Conservation (phyloP, 306 rosid species). For the Glycyrrhiza uralensis region DNA sequence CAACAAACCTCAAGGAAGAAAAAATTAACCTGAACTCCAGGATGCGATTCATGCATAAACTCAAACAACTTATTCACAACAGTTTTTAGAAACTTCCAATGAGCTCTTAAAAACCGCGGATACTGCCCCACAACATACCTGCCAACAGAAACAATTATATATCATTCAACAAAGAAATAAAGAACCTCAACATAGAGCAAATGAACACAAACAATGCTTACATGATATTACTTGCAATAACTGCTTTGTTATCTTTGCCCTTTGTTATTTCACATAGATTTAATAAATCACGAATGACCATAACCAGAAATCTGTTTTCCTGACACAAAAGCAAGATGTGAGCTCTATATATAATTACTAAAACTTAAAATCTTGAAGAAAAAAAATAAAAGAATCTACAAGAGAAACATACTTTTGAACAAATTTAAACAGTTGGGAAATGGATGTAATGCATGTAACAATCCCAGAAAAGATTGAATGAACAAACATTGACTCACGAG, state of each 20-base stretch:
- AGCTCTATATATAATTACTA: neutral
- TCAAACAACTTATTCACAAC: conserved; percentile 94
- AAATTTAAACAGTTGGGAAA: neutral
- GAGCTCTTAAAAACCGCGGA: conserved; percentile 94
- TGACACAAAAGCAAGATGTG: conserved; percentile 39
- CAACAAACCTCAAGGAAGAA: neutral
- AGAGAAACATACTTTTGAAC: conserved; percentile 4
- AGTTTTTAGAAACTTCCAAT: conserved; percentile 94
- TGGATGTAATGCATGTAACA: neutral
- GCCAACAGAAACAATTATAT: conserved; percentile 27
- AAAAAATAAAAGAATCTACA: neutral
- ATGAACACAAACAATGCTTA: conserved; percentile 35
- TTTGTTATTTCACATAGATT: conserved; percentile 94
- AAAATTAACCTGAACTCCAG: conserved; percentile 87
- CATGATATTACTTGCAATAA: conserved; percentile 97
- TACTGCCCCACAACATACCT: conserved; percentile 99
- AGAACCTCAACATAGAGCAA: neutral
- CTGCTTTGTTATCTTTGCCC: conserved; percentile 98
- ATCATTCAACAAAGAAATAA: neutral
- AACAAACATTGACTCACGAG: neutral
- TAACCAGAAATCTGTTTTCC: conserved; percentile 97
- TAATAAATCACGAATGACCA: conserved; percentile 93
- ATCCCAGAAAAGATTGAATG: neutral
- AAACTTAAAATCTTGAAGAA: neutral
- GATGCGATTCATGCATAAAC: conserved; percentile 98